Base-by-base conservation (phyloP, 73 alveolate species). In the Durusdinium trenchii region DNA sequence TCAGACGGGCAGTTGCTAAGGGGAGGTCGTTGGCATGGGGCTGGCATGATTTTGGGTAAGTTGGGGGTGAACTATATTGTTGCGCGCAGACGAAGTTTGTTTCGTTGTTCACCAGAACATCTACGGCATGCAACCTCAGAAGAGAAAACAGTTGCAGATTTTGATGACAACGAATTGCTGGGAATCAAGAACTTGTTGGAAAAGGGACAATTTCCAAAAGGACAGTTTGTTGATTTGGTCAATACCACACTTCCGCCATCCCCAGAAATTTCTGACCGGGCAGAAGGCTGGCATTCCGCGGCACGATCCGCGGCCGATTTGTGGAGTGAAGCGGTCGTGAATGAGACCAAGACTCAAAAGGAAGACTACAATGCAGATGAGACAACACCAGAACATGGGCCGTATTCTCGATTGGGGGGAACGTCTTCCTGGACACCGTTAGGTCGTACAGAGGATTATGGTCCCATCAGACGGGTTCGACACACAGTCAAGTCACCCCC, bases 71-170 rank as follows among this genome's bases (percentile, higher is more conserved):
- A 73, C 57, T 35, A 40, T 0, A 51, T 73, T 0, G 85, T 73
- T 16, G 85, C 85, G 42, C 85, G 42, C 85, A 73, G 30, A 38
- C 85, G 85, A 32, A 40, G 52, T 35, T 40, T 73, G 52, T 40
- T 73, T 47, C 85, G 85, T 16, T 73, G 85, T 73, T 73, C 85
- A 10, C 85, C 85, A 3, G 85, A 73, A 35, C 85, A 73, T 30
- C 3, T 73, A 30, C 85, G 85, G 32, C 85, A 47, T 10, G 85
- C 85, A 5, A 36, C 85, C 1, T 47, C 12, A 23, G 85, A 73
- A 1, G 85, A 73, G 42, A 23, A 47, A 23, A 36, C 85, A 30
- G 85, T 73, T 4, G 85, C 85, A 16, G 85, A 1, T 14, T 73
- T 73, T 73, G 52, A 47, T 7, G 85, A 73, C 40, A 73, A 73